Base-by-base conservation (phyloP, 2,329 filamentous ascomycete genomes). In the Alternaria sp. region DNA sequence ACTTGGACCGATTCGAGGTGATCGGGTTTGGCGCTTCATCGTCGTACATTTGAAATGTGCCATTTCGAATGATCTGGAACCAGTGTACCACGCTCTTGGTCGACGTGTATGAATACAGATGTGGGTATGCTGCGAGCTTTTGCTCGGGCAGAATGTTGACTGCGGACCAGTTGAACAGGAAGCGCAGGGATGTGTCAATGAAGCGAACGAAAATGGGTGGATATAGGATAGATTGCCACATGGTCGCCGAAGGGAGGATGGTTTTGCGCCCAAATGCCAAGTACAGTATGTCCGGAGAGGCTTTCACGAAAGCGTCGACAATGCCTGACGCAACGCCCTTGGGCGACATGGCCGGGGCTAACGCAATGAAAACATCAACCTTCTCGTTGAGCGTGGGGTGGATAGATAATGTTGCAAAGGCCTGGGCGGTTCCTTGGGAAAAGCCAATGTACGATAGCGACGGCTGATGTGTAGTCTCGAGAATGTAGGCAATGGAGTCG, bases 11-110 rank as follows among this genome's bases (percentile, higher is more conserved):
- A 5, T 89, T 89, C 22, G 86, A 87, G 55, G 89, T 88, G 61
- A 97, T 83, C 0, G 90, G 90, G 28, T 90, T 90, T 59, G 93
- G 91, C 1, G 95, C 87, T 71, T 98, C 94, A 75, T 99, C 95
- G 75, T 99, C 95, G 78, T 94, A 98, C 92, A 99, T 97, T 79
- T 99, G 95, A 79, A 99, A 98, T 27, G 89, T 93, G 72, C 93
- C 92, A 73, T 94, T 97, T 66, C 95, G 90, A 72, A 99, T 99
- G 75, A 99, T 97, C 77, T 99, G 95, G 78, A 99, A 99, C 95
- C 95, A 99, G 77, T 99, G 95, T 0, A 99, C 95, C 9, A 99
- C 93, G 20, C 90, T 94, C 81, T 99, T 99, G 59, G 93, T 97
- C 77, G 92, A 97, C 0, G 94, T 97, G 78, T 94, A 98, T 0